phyloP scores from a whole-genome alignment of 2,329 filamentous ascomycete genomes.

The Thelonectria discophora region DNA sequence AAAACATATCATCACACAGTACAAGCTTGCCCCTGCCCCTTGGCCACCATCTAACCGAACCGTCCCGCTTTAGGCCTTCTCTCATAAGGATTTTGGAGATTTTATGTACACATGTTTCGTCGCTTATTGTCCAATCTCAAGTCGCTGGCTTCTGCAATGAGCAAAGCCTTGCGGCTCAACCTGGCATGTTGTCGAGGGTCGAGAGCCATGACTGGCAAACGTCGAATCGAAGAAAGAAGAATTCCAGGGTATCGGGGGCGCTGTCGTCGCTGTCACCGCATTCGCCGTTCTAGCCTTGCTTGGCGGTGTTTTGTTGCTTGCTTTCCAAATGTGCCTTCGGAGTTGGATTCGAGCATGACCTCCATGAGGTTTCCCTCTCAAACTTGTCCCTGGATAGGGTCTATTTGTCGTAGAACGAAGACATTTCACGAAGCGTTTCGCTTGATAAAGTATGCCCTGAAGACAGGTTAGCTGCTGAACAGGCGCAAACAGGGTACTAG shows the following conservation, averaged over 20 bases:
- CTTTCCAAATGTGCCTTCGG: conserved; percentile 17
- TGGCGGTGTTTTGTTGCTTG: conserved; percentile 19
- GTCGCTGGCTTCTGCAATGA: conserved; percentile 12
- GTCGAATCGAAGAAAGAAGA: conserved; percentile 29
- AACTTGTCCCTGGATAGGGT: conserved; percentile 17
- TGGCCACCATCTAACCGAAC: conserved; percentile 31
- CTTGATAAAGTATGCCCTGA: conserved; percentile 68
- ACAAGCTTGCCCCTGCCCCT: background rate
- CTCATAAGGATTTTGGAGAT: conserved; percentile 36
- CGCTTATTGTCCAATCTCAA: conserved; percentile 17
- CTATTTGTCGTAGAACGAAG: conserved; percentile 6
- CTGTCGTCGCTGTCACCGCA: conserved; percentile 9
- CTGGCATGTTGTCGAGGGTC: background rate
- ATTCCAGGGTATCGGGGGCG: conserved; percentile 25
- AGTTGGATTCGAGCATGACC: conserved; percentile 20
- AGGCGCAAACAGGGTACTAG: no score
- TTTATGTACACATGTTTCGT: conserved; percentile 38
- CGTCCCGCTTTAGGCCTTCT: conserved; percentile 20
- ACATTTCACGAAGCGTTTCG: conserved; percentile 54
- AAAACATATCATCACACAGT: conserved; percentile 38
- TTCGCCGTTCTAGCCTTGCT: conserved; percentile 9
- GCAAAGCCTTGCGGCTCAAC: background rate
- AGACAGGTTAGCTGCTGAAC: background rate
- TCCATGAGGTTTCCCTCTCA: conserved; percentile 16
- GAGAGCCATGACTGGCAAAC: conserved; percentile 10